Base-by-base conservation (phyloP, 371 early-diverging fungal species). In the Nematocida ironsii region DNA sequence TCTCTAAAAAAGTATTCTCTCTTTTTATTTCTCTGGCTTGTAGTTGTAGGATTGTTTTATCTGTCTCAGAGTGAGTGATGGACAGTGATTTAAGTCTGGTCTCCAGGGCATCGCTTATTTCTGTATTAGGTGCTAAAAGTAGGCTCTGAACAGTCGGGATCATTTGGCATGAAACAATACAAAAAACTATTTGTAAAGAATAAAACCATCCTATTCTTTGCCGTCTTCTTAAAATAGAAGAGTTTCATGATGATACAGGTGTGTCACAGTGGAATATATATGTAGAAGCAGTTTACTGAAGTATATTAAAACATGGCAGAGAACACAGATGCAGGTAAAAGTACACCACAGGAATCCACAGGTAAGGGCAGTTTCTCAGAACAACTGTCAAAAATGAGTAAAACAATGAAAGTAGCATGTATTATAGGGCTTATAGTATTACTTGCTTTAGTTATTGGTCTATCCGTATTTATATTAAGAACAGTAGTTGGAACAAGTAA, bases 231-330 rank as follows among this genome's bases (percentile, higher is more conserved):
- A 44, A 45, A 64, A 11, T 27, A 16, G 13, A n/a, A 42, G 42
- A 33, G 64, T 64, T 64, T 64, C 64, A 64, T 27, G 27, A 42
- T 64, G 64, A 64, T 7, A 64, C 64, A 64, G n/a, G 11, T 64
- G 64, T 64, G 18, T 64, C 64, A 64, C 42, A 64, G 18, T 42
- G n/a, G 5, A 23, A 64, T 64, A 64, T 64, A 64, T 64, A 64
- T 9, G 7, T 7, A 9, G 42, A 64, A 13, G 64, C 44, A n/a
- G 33, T 33, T 33, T 33, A 33, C 33, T 33, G 33, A 44, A 27
- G 64, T 7, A 20, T 16, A 6, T 13, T 13, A 9, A 64, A 64
- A 27, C 7, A 64, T 64, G 64, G 64, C 64, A 64, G 64, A 64
- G 42, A 64, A 33, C 64, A 16, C 18, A 64, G 64, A 45, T 23